phyloP scores from a whole-genome alignment of 768 basidiomycete genomes.

The Suillus brevipes region DNA sequence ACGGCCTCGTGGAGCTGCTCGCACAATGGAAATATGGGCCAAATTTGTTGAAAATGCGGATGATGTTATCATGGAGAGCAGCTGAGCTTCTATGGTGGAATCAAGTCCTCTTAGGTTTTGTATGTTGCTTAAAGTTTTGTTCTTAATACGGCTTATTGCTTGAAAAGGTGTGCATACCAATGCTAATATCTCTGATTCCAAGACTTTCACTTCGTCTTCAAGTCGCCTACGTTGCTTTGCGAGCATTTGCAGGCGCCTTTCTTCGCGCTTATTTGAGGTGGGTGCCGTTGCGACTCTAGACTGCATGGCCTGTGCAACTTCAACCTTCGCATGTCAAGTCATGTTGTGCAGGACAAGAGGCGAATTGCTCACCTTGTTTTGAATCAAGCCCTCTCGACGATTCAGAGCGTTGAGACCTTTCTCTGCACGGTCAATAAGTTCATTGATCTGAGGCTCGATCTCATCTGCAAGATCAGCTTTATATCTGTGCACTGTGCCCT shows the following conservation, averaged over 20 bases:
- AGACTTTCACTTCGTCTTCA: conserved; percentile 57
- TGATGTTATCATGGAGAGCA: conserved; percentile 69
- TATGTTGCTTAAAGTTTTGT: neutral
- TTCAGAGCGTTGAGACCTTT: conserved; percentile 60
- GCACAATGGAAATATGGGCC: conserved; percentile 32
- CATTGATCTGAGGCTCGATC: conserved; percentile 77
- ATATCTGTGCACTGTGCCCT: conserved; percentile 70
- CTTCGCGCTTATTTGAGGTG: conserved; percentile 63
- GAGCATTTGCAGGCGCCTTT: conserved; percentile 62
- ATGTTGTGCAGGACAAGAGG: conserved; percentile 2
- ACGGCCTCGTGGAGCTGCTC: conserved; percentile 74
- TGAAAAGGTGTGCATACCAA: conserved; percentile 40
- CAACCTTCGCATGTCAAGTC: conserved; percentile 42
- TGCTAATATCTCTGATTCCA: conserved; percentile 63
- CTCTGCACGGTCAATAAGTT: conserved; percentile 71
- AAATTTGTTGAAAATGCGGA: conserved; percentile 48
- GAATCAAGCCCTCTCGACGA: conserved; percentile 61
- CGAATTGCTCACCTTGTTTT: conserved; percentile 54
- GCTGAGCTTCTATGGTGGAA: conserved; percentile 13
- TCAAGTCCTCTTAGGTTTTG: conserved; percentile 1
- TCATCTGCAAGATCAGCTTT: conserved; percentile 76
- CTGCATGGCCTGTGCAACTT: conserved; percentile 45
- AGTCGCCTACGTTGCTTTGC: conserved; percentile 66
- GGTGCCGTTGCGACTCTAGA: conserved; percentile 48
- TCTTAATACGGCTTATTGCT: neutral